Percentiles rank a stretch among this genome's conserved stretches.
These are phyloP conservation scores for Cytospora piceae DNA, from an alignment of 2,329 filamentous ascomycete species.

Conservation along the genomic window DNA sequence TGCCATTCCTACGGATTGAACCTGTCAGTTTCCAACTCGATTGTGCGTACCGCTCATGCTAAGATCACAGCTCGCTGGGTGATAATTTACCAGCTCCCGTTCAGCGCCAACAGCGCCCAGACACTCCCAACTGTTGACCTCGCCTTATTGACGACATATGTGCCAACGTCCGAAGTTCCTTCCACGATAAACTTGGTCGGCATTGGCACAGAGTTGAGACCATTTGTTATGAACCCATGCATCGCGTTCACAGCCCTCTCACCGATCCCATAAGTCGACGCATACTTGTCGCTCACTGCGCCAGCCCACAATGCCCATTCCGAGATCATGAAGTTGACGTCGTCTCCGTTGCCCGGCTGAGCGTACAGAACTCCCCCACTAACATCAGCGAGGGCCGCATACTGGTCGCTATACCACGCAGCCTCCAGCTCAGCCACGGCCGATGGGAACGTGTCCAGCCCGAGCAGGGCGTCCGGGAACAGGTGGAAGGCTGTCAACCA, in stretches of 20 bases:
- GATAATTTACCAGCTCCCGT: slow-evolving; percentile 27
- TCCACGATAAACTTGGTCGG: slow-evolving; percentile 26
- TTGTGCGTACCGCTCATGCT: neutral
- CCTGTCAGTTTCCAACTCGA: neutral
- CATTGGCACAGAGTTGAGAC: slow-evolving; percentile 22
- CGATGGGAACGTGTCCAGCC: slow-evolving; percentile 18
- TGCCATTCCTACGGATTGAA: neutral
- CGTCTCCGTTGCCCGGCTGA: slow-evolving; percentile 12
- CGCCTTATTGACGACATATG: slow-evolving; percentile 23
- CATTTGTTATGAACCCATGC: slow-evolving; percentile 16
- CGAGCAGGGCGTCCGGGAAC: slow-evolving; percentile 25
- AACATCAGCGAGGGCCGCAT: slow-evolving; percentile 12
- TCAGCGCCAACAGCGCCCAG: slow-evolving; percentile 23
- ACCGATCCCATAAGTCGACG: slow-evolving; percentile 11
- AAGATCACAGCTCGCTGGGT: neutral
- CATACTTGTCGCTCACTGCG: slow-evolving; percentile 16
- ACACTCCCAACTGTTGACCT: slow-evolving; percentile 24
- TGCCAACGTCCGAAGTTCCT: slow-evolving; percentile 8
- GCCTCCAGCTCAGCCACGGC: slow-evolving; percentile 12
- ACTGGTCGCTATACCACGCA: slow-evolving; percentile 11
- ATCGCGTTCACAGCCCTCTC: slow-evolving; percentile 16
- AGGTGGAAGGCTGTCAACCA: slow-evolving; percentile 28
- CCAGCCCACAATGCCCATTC: slow-evolving; percentile 27
- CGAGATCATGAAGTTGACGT: slow-evolving; percentile 24
- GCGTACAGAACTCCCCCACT: slow-evolving; percentile 24